These are phyloP conservation scores for Esteya vermicola DNA, from an alignment of 2,329 filamentous ascomycete species.

Conservation along the genomic window DNA sequence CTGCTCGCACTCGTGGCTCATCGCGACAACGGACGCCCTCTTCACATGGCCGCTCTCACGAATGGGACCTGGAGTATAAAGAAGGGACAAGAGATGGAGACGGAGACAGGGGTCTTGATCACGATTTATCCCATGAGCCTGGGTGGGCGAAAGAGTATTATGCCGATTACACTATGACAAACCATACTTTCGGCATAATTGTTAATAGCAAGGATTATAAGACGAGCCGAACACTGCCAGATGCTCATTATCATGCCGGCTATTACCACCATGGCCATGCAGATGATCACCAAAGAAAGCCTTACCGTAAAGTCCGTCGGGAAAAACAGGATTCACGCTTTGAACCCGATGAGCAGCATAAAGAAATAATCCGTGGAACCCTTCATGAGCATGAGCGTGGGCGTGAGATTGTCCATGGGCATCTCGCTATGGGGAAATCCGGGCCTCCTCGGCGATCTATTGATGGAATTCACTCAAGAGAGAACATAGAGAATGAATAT, in stretches of 20 bases:
- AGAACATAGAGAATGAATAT: too few species aligned
- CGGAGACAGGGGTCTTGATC: slow-evolving; percentile 21
- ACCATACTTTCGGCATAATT: slow-evolving; percentile 8
- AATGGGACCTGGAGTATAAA: slow-evolving; percentile 28
- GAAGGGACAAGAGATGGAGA: slow-evolving; percentile 13
- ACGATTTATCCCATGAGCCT: slow-evolving; percentile 13
- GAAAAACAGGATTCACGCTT: slow-evolving; percentile 1
- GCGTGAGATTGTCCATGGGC: slow-evolving; percentile 7
- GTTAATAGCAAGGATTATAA: slow-evolving; percentile 10
- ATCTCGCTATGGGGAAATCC: too few species aligned
- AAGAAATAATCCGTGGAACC: not conserved
- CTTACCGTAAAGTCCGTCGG: not conserved
- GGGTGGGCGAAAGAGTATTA: slow-evolving; percentile 9
- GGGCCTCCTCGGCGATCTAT: too few species aligned
- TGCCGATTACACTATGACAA: slow-evolving; percentile 8
- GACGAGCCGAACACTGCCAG: not conserved
- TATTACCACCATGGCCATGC: slow-evolving; percentile 2
- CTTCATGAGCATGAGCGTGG: slow-evolving; percentile 1
- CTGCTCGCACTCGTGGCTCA: slow-evolving; percentile 12
- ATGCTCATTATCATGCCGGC: slow-evolving; percentile 3
- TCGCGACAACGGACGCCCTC: slow-evolving; percentile 17
- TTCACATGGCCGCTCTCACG: slow-evolving; percentile 23
- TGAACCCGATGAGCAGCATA: not conserved
- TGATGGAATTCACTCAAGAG: too few species aligned
- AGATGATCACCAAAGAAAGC: not conserved